Conservation (phyloP, 495 filamentous ascomycete species). For the Xylaria flabelliformis region DNA sequence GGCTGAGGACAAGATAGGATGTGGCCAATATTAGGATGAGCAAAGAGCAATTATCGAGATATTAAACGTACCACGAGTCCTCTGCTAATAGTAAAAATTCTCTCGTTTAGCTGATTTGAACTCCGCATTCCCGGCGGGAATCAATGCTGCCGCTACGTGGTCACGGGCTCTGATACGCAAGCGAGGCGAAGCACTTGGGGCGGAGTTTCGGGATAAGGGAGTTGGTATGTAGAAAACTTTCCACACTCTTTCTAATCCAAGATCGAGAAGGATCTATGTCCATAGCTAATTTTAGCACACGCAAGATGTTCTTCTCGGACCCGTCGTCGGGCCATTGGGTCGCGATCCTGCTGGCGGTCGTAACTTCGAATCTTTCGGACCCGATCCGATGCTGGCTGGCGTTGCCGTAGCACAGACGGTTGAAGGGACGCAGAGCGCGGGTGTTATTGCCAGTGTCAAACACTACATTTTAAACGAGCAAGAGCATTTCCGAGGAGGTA, state of each 20-base stretch:
- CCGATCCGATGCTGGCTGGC: conserved; percentile 66
- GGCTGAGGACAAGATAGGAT: not conserved
- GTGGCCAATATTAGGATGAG: not conserved
- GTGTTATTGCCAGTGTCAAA: conserved; percentile 66
- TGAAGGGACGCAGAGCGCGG: conserved; percentile 60
- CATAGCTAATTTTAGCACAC: conserved; percentile 4
- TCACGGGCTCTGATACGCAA: conserved; percentile 66
- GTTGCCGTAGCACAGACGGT: conserved; percentile 61
- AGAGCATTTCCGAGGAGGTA: conserved; percentile 46
- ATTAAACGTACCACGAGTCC: not conserved
- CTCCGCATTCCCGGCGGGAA: conserved; percentile 74
- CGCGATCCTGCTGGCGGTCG: conserved; percentile 67
- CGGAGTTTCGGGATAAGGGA: conserved; percentile 69
- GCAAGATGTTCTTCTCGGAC: conserved; percentile 57
- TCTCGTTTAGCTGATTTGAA: conserved; percentile 56
- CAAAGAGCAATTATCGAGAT: not conserved
- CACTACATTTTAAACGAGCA: conserved; percentile 62
- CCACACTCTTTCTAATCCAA: not conserved
- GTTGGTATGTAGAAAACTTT: conserved; percentile 56
- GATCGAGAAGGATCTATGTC: not conserved
- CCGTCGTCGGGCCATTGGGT: conserved; percentile 60
- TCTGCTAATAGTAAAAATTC: conserved; percentile 14
- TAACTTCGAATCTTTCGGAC: conserved; percentile 72
- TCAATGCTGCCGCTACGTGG: conserved; percentile 78
- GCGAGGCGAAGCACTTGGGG: conserved; percentile 62